A percentile compares a stretch with the other conserved stretches of the same genome.
phyloP scores from a whole-genome alignment of 1,139 yeast species.

The Sugiyamaella paludigena region DNA sequence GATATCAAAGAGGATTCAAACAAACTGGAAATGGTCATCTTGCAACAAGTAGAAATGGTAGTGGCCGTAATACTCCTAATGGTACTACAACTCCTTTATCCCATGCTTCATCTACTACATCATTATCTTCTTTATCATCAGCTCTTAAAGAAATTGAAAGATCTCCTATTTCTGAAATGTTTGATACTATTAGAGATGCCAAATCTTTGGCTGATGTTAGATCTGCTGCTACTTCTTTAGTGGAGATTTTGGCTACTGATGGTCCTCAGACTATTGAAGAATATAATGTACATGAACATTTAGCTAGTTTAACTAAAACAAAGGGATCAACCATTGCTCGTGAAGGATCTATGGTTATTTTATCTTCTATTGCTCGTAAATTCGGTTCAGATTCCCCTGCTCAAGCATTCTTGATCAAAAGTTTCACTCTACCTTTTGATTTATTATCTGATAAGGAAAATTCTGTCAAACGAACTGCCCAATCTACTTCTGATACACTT shows the following conservation, averaged over 20 bases:
- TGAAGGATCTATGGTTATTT: slow-evolving; percentile 68
- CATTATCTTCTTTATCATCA: slow-evolving; percentile 68
- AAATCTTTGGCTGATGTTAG: slow-evolving; percentile 63
- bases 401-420: slow-evolving; percentile 67
- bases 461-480: slow-evolving; percentile 77
- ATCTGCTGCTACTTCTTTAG: slow-evolving; percentile 56
- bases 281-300: slow-evolving; percentile 63
- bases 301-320: slow-evolving; percentile 65
- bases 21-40: too few relatives aligned
- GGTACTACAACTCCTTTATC: slow-evolving; percentile 14
- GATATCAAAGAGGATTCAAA: slow-evolving; percentile 9
- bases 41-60: slow-evolving; percentile 4
- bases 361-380: slow-evolving; percentile 65
- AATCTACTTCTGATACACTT: slow-evolving; percentile 54
- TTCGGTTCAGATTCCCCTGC: slow-evolving; percentile 59
- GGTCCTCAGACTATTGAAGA: slow-evolving; percentile 54
- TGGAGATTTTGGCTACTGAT: slow-evolving; percentile 47
- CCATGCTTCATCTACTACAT: slow-evolving; percentile 53
- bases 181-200: slow-evolving; percentile 57
- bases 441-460: slow-evolving; percentile 80
- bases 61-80: slow-evolving; percentile 10
- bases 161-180: slow-evolving; percentile 65
- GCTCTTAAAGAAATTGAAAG: slow-evolving; percentile 64
- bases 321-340: slow-evolving; percentile 72
- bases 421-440: slow-evolving; percentile 59